Evolutionary conservation across 2,329 filamentous ascomycete species (phyloP), one percentile per base, ranked within the genome.

Genomic region (Fusarium musae): DNA sequence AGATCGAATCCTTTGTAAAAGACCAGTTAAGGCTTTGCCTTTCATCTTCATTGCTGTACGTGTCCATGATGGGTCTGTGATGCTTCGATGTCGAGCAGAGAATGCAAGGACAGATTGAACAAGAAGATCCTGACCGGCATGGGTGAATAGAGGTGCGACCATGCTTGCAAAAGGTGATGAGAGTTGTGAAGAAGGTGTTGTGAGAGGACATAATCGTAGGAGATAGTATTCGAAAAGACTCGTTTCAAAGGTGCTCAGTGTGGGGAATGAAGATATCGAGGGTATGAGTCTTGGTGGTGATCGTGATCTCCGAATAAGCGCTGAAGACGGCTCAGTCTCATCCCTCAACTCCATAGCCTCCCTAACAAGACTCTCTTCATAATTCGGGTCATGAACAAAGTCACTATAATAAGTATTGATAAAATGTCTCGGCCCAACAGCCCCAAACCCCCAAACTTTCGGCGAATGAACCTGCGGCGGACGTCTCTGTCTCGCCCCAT

Each of bases 171-270:
- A 78, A 1, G 75, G 75, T 0, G 75, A 77, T 0, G 66, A 58
- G 2, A 69, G 56, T 28, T 68, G 60, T 17, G 67, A 57, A 9
- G 72, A 74, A 9, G 75, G 75, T 2, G 67, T 76, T 19, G 75
- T 77, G 3, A 77, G 61, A 21, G 75, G 74, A 17, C 75, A 77
- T 23, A 77, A 57, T 2, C 63, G 67, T 9, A 72, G 28, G 5
- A 77, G 40, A 5, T 77, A 78, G 12, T 77, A 77, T 37, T 77
- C 66, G 36, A 77, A 68, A 7, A 77, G 70, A 6, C 60, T 67
- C 16, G 42, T 40, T 13, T 70, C 67, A 7, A 67, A 50, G 4
- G 57, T 58, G 43, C 59, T 43, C 13, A 77, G 39, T 3, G 53
- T 56, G 37, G 70, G 74, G 40, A 65, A 74, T 9, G 62, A 50